Percentiles rank a stretch among this genome's conserved stretches.
phyloP scores from a whole-genome alignment of 2,329 filamentous ascomycete species.

The Lasiodiplodia hormozganensis region DNA sequence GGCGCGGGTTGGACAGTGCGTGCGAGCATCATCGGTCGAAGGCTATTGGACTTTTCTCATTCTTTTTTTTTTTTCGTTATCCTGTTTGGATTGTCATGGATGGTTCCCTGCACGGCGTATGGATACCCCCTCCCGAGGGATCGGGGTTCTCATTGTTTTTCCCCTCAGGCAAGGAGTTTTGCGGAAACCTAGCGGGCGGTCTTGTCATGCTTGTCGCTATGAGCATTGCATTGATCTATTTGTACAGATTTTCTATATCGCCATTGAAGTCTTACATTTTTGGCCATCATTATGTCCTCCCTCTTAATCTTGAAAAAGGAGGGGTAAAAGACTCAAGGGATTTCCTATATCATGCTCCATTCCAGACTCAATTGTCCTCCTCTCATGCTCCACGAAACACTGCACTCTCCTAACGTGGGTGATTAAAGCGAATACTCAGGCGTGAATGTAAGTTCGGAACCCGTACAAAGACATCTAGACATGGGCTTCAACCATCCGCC shows the following conservation, averaged over 20 bases:
- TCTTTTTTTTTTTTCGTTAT: conserved; percentile 34
- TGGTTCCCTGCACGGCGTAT: conserved; percentile 19
- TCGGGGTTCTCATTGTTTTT: not conserved
- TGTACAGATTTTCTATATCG: conserved; percentile 39
- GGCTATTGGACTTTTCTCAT: conserved; percentile 32
- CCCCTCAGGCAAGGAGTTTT: conserved; percentile 10
- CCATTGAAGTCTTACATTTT: conserved; percentile 32
- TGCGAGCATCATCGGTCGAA: conserved; percentile 6
- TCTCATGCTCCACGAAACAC: not conserved
- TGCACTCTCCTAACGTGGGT: not conserved
- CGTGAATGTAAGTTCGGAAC: not conserved
- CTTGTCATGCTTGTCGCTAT: conserved; percentile 2
- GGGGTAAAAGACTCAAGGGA: not conserved
- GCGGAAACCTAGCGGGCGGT: conserved; percentile 7
- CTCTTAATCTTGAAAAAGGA: not conserved
- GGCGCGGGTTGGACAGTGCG: conserved; percentile 33
- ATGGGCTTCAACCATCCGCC: not conserved
- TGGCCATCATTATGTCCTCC: not conserved
- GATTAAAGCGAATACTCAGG: not conserved
- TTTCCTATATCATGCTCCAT: not conserved
- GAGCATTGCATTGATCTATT: conserved; percentile 30
- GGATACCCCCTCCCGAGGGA: conserved; percentile 17
- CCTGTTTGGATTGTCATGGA: conserved; percentile 14
- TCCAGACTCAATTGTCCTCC: not conserved
- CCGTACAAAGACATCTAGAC: not conserved